Evolutionary conservation across 352 stramenopile species (phyloP).

Genomic region (Globisporangium carolinianum): DNA sequence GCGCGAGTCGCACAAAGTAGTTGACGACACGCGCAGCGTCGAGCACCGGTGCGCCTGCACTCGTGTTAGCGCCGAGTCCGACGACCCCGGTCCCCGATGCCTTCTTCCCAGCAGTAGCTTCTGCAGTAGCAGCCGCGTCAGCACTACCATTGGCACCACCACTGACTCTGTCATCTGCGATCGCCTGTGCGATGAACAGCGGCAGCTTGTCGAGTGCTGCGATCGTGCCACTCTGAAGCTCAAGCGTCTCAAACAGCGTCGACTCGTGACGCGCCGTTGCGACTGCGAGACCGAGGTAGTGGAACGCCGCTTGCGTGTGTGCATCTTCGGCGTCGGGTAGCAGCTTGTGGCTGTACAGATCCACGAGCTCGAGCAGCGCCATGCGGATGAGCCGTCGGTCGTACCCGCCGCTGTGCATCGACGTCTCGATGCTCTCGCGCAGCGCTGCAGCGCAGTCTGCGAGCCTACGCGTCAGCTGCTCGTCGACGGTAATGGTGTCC

Average conservation of each 20-base stretch:
- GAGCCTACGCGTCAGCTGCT: background rate
- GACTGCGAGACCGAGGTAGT: slow-evolving; percentile 54
- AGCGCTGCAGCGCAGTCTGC: slow-evolving; percentile 13
- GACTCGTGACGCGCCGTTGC: slow-evolving; percentile 32
- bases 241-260: slow-evolving; percentile 50
- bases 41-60: slow-evolving; percentile 3
- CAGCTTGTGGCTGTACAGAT: slow-evolving; percentile 45
- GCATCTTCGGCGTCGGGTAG: slow-evolving; percentile 32
- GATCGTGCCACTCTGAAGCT: slow-evolving; percentile 44
- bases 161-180: slow-evolving; percentile 7
- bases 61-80: no score
- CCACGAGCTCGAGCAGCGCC: slow-evolving; percentile 56
- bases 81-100: background rate
- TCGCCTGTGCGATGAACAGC: slow-evolving; percentile 24
- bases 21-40: slow-evolving; percentile 38
- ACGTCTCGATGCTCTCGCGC: slow-evolving; percentile 29
- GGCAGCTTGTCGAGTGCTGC: slow-evolving; percentile 41
- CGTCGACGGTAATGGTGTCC: background rate
- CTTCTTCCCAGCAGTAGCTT: slow-evolving; percentile 3
- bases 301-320: slow-evolving; percentile 63
- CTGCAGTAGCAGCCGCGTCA: background rate
- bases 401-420: slow-evolving; percentile 39
- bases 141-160: no score
- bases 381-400: slow-evolving; percentile 45
- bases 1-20: slow-evolving; percentile 48